These are phyloP conservation scores for Salix arbutifolia DNA, from an alignment of 345 rosid species.

Conservation along the genomic window DNA sequence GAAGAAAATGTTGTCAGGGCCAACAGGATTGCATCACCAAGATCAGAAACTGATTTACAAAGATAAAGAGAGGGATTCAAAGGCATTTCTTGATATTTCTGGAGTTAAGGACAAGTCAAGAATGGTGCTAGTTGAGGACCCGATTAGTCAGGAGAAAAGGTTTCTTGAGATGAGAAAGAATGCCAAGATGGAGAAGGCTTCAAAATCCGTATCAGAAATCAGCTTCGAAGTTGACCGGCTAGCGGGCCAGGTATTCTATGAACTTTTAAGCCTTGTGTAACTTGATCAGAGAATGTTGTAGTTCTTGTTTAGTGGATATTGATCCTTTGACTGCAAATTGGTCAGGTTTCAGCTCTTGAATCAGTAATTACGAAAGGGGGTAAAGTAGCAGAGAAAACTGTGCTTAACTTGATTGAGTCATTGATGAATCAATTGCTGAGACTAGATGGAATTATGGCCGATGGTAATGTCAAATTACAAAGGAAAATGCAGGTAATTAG, in stretches of 20 bases:
- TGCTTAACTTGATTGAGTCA: conserved; percentile 61
- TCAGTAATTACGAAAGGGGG: conserved; percentile 65
- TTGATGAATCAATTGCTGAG: conserved; percentile 93
- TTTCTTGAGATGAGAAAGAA: conserved; percentile 72
- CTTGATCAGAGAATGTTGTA: neutral
- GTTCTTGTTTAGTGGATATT: neutral
- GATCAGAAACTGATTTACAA: conserved; percentile 90
- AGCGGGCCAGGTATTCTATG: conserved; percentile 59
- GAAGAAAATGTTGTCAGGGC: conserved; percentile 85
- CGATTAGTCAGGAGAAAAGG: conserved; percentile 85
- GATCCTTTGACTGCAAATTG: conserved; percentile 14
- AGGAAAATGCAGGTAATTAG: conserved; percentile 87
- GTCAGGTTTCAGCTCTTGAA: conserved; percentile 79
- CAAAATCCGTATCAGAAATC: conserved; percentile 81
- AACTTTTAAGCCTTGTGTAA: neutral
- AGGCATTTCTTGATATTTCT: conserved; percentile 67
- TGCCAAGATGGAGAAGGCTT: conserved; percentile 84
- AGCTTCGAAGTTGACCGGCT: conserved; percentile 88
- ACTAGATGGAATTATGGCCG: conserved; percentile 75
- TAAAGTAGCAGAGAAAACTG: conserved; percentile 67
- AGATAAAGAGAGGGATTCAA: conserved; percentile 95
- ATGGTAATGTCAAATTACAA: conserved; percentile 89
- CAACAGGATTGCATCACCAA: conserved; percentile 85
- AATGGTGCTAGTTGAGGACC: conserved; percentile 79
- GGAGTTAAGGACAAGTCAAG: conserved; percentile 95